phyloP scores from a whole-genome alignment of 2,329 filamentous ascomycete species.

The Talaromyces islandicus region DNA sequence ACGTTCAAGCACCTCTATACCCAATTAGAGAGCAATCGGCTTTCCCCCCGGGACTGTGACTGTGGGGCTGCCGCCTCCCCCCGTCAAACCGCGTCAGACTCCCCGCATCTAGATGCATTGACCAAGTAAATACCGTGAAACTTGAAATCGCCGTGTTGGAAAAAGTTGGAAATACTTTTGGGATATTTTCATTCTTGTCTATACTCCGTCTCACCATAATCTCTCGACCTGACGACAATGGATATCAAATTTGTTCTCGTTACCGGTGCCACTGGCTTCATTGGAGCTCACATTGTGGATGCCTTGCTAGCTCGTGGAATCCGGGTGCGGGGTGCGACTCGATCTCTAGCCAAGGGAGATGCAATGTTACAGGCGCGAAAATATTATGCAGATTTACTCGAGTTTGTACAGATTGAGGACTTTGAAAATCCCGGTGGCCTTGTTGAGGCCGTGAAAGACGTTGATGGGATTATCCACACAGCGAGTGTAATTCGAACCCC shows the following conservation, averaged over 20 bases:
- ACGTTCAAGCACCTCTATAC: not conserved
- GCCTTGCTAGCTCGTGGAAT: slow-evolving; percentile 13
- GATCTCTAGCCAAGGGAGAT: slow-evolving; percentile 11
- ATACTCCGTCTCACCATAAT: not conserved
- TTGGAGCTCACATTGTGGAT: slow-evolving; percentile 21
- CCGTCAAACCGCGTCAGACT: not conserved
- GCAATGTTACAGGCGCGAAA: slow-evolving; percentile 10
- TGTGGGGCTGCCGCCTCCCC: slow-evolving; percentile 2
- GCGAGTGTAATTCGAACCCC: slow-evolving; percentile 6
- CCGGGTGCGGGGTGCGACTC: slow-evolving; percentile 11
- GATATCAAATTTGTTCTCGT: slow-evolving; percentile 14
- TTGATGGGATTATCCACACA: slow-evolving; percentile 8
- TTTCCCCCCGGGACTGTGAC: not conserved
- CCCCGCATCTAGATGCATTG: not conserved
- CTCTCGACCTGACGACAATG: not conserved
- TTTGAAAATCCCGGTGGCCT: slow-evolving; percentile 1
- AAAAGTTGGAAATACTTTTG: not conserved
- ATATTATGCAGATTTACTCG: slow-evolving; percentile 1
- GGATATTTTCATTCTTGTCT: not conserved
- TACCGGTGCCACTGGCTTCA: slow-evolving; percentile 22
- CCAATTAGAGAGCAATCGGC: not conserved
- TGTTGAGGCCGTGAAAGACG: slow-evolving; percentile 5
- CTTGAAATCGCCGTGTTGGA: not conserved
- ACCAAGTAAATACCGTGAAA: not conserved
- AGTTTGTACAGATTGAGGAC: slow-evolving; percentile 9